Conservation (phyloP, 1,139 yeast genomes). For the Debaryomyces fabryi region DNA sequence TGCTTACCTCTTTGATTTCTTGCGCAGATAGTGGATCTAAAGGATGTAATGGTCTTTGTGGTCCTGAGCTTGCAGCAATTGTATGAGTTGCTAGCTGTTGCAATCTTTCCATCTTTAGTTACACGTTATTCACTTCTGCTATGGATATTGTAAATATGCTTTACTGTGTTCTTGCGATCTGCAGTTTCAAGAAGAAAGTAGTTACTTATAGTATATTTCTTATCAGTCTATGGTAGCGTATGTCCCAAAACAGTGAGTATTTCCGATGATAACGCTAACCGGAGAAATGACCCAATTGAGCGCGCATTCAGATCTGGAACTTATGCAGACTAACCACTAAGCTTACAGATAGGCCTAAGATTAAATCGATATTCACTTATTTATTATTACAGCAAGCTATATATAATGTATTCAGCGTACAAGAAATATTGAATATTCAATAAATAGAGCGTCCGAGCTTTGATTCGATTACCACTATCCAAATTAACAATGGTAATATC, state of each 20-base stretch:
- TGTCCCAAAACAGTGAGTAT: neutral
- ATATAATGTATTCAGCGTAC: neutral
- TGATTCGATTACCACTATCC: slow-evolving; percentile 24
- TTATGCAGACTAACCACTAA: neutral
- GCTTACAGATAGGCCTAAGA: neutral
- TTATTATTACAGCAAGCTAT: neutral
- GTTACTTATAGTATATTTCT: neutral
- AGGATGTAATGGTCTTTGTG: slow-evolving; percentile 63
- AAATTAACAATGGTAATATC: slow-evolving; percentile 28
- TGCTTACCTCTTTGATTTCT: slow-evolving; percentile 49
- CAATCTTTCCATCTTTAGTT: slow-evolving; percentile 59
- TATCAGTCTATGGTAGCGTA: neutral
- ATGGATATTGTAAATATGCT: neutral
- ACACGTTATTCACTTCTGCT: neutral
- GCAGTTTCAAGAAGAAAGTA: neutral
- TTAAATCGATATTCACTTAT: neutral
- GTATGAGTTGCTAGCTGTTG: slow-evolving; percentile 67
- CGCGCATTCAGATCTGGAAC: neutral
- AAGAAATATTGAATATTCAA: neutral
- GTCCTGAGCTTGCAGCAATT: slow-evolving; percentile 56
- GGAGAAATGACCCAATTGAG: neutral
- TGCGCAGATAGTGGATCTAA: slow-evolving; percentile 68
- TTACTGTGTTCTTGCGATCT: neutral
- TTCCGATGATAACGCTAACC: neutral
- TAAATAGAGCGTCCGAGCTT: slow-evolving; percentile 12